Conservation (phyloP, 2,329 filamentous ascomycete species). For the Aureobasidium lini region DNA sequence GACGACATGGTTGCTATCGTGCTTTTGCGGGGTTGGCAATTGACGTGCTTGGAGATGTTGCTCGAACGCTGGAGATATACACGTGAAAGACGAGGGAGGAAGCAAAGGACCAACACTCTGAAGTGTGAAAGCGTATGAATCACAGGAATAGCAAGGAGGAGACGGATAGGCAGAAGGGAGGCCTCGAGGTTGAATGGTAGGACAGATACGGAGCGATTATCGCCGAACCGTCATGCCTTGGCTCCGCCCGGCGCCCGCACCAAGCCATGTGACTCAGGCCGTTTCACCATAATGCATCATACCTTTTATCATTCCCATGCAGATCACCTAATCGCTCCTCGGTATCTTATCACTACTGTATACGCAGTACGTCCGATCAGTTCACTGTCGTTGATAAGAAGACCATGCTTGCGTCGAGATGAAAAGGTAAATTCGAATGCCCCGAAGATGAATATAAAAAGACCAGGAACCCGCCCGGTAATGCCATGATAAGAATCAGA, state of each 20-base stretch:
- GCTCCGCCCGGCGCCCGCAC: neutral
- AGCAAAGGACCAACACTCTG: neutral
- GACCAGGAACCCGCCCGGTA: conserved; percentile 11
- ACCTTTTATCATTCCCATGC: neutral
- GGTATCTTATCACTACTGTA: neutral
- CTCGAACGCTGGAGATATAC: neutral
- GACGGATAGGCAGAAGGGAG: conserved; percentile 3
- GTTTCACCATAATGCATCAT: neutral
- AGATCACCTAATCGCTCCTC: neutral
- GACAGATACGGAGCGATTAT: conserved; percentile 4
- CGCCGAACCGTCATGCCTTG: neutral
- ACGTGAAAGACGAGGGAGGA: neutral
- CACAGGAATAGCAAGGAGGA: conserved; percentile 3
- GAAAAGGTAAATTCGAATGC: neutral
- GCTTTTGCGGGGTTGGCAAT: neutral
- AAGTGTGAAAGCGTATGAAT: neutral
- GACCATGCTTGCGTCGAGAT: neutral
- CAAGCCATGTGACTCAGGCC: conserved; percentile 5
- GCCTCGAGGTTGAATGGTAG: neutral
- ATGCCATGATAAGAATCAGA: conserved; percentile 2
- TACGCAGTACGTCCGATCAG: neutral
- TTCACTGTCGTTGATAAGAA: neutral
- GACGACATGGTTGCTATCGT: conserved; percentile 47
- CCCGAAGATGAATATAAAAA: conserved; percentile 1
- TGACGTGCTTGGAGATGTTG: conserved; percentile 18